A percentile compares a stretch with the other conserved stretches of the same genome.
Conservation (phyloP, 169 alveolate species). For the Babesia divergens region DNA sequence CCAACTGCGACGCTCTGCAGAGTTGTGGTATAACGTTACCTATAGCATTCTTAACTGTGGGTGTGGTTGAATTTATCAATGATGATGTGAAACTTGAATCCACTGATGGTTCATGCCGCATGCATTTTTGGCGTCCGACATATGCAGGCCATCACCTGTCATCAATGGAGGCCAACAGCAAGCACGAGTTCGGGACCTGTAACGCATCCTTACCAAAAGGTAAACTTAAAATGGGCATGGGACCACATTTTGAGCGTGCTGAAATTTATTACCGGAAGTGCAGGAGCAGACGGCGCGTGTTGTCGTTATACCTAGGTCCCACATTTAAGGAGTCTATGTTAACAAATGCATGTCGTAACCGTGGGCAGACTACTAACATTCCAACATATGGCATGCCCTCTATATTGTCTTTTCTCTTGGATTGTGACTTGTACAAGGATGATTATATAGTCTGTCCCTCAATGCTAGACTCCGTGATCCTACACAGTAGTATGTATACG, state of each 20-base stretch:
- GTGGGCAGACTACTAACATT: not conserved
- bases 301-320: not conserved
- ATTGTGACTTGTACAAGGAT: not conserved
- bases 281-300: not conserved
- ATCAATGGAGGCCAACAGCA: too few species aligned
- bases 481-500: conserved; percentile 24
- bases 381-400: conserved; percentile 14
- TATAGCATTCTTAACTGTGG: conserved; percentile 8
- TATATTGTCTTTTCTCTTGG: not conserved
- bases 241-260: not conserved
- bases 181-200: too few species aligned
- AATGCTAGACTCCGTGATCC: conserved; percentile 8
- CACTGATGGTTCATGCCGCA: too few species aligned
- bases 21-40: not conserved
- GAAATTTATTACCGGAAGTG: not conserved
- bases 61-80: not conserved
- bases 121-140: too few species aligned
- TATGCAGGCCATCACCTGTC: too few species aligned
- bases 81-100: not conserved
- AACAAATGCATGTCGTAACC: not conserved
- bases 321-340: not conserved
- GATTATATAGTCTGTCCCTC: not conserved
- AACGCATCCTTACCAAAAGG: too few species aligned
- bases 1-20: not conserved
- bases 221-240: not conserved